Evolutionary conservation across 2,329 filamentous ascomycete genomes (phyloP).

Genomic region (Purpureocillium takamizusanense): DNA sequence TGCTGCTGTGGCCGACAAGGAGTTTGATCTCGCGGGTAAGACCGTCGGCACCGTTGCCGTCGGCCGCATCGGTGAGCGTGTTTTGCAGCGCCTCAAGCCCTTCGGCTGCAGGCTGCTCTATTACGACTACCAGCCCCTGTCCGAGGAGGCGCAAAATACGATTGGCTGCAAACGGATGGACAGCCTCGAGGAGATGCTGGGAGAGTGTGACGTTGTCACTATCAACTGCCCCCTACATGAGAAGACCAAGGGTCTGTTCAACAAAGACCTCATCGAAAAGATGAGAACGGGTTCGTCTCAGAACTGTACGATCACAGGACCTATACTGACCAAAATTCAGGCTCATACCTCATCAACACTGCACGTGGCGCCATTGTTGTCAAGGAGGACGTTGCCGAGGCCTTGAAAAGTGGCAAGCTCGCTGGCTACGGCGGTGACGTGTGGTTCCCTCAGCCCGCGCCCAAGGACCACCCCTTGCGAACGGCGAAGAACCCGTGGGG

Average conservation of each 20-base stretch:
- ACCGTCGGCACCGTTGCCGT: conserved; percentile 96
- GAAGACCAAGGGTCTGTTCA: conserved; percentile 93
- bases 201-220: conserved; percentile 93
- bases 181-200: conserved; percentile 83
- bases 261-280: conserved; percentile 97
- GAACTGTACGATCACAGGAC: not conserved
- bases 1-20: conserved; percentile 92
- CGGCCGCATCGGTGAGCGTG: conserved; percentile 95
- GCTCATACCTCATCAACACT: conserved; percentile 96
- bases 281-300: conserved; percentile 78
- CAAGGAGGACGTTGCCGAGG: conserved; percentile 96
- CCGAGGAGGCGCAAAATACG: conserved; percentile 79
- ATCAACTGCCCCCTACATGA: conserved; percentile 99
- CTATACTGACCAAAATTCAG: conserved; percentile 25
- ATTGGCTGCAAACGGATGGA: conserved; percentile 91
- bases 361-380: conserved; percentile 97
- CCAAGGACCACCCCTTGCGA: conserved; percentile 85
- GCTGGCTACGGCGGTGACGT: conserved; percentile 83
- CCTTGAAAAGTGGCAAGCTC: conserved; percentile 84
- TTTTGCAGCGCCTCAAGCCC: conserved; percentile 87
- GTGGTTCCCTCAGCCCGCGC: conserved; percentile 97
- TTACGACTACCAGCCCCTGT: conserved; percentile 97
- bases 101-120: conserved; percentile 99
- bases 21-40: conserved; percentile 96
- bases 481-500: conserved; percentile 91